A percentile compares a stretch with the other conserved stretches of the same genome.
Conservation (phyloP, 1,284 basidiomycete genomes). For the Rhodotorula glutinis region DNA sequence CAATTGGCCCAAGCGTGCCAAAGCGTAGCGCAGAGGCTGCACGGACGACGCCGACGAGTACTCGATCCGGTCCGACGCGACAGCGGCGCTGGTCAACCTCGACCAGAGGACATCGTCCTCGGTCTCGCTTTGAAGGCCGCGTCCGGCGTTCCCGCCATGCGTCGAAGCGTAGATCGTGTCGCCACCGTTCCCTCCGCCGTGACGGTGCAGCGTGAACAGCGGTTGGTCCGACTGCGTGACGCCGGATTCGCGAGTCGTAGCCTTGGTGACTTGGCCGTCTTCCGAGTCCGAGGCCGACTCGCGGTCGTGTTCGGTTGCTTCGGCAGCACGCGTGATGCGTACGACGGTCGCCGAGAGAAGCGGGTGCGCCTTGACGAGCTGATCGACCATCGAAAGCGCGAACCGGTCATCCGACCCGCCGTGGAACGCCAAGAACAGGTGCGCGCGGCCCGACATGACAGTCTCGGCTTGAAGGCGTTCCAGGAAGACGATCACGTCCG, state of each 20-base stretch:
- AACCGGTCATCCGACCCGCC: constrained; percentile 88
- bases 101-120: constrained; percentile 61
- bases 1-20: constrained; percentile 53
- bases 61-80: constrained; percentile 30
- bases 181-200: constrained; percentile 43
- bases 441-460: constrained; percentile 49
- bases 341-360: constrained; percentile 67
- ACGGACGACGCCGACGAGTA: constrained; percentile 20
- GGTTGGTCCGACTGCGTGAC: neutral
- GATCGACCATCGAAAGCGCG: constrained; percentile 71
- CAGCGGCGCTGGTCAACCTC: constrained; percentile 17
- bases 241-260: constrained; percentile 31
- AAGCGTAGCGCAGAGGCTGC: constrained; percentile 46
- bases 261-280: constrained; percentile 42
- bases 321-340: constrained; percentile 52
- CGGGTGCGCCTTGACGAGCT: constrained; percentile 64
- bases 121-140: constrained; percentile 51
- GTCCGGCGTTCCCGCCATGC: neutral
- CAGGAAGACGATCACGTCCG: constrained; percentile 69
- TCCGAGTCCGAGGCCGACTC: constrained; percentile 11
- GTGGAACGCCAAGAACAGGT: constrained; percentile 82
- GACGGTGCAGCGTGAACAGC: neutral
- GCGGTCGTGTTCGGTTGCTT: constrained; percentile 36
- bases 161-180: constrained; percentile 58
- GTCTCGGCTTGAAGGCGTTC: neutral